Evolutionary conservation across 345 rosid genomes (phyloP).

Genomic region (Eucalyptus grandis): DNA sequence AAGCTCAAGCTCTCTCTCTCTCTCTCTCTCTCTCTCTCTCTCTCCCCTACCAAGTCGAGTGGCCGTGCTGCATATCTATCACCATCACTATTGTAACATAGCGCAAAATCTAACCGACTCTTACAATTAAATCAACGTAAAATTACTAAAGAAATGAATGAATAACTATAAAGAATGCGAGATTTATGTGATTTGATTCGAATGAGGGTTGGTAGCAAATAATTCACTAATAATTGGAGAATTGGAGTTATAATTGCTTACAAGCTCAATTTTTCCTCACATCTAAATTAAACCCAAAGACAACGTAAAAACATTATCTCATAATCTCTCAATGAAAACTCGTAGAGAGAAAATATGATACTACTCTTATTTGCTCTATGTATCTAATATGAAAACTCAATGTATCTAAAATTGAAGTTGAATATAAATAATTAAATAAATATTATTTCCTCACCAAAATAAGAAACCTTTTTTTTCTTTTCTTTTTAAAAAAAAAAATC

Average conservation of each 20-base stretch:
- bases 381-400: neutral
- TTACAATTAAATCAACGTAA: neutral
- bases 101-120: neutral
- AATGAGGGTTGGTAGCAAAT: neutral
- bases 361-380: neutral
- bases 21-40: neutral
- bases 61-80: neutral
- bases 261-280: neutral
- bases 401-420: neutral
- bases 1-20: neutral
- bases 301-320: neutral
- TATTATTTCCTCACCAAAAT: neutral
- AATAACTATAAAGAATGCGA: neutral
- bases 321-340: neutral
- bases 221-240: neutral
- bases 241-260: neutral
- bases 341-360: neutral
- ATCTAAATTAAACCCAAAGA: neutral
- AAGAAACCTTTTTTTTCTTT: neutral
- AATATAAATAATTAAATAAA: neutral
- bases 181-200: fast-evolving
- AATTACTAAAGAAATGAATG: neutral
- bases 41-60: neutral
- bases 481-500: neutral
- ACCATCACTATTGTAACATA: neutral